Base-by-base conservation (phyloP, 2,329 filamentous ascomycete genomes). In the Cadophora gregata region DNA sequence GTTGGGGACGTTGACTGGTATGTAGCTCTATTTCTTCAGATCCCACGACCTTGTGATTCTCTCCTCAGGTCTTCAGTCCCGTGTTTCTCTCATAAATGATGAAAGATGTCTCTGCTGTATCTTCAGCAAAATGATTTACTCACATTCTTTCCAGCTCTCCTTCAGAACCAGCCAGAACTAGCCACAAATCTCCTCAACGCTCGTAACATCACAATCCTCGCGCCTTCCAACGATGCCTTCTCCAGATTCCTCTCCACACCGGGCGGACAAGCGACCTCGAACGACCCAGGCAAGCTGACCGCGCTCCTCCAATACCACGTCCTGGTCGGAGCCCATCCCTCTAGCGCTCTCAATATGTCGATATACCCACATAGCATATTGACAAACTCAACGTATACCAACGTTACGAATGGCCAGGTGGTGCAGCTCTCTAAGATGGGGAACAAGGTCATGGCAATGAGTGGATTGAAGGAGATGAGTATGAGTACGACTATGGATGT, bases 191-290 rank as follows among this genome's bases (percentile, higher is more conserved):
- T 87, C 27, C 71, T 71, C 38, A 73, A 68, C 29, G 77, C 80
- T 3, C 71, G 71, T 19, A 85, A 88, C 72, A 80, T 88, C 66
- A 89, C 87, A 14, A 80, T 78, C 59, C 71, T 78, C 21, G 76
- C 76, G 2, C 76, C 77, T 3, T 74, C 64, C 63, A 75, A 78
- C 48, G 71, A 71, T 7, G 77, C 77, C 19, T 73, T 78, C 60
- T 59, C 60, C 25, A 70, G 69, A 51, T 70, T 76, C 24, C 79
- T 80, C 16, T 62, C 69, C 36, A 68, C 72, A 1, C 63, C 72
- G 3, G 64, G 69, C 1, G 73, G 66, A 7, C 62, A 66, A 10
- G 66, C 68, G 5, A 63, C 63, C 42, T 70, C 65, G 6, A 70
- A 71, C 29, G 74, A 83, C 70, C 74, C 76, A 24, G 76, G 75